phyloP scores from a whole-genome alignment of 352 stramenopile genomes.

The Saprolegnia diclina region DNA sequence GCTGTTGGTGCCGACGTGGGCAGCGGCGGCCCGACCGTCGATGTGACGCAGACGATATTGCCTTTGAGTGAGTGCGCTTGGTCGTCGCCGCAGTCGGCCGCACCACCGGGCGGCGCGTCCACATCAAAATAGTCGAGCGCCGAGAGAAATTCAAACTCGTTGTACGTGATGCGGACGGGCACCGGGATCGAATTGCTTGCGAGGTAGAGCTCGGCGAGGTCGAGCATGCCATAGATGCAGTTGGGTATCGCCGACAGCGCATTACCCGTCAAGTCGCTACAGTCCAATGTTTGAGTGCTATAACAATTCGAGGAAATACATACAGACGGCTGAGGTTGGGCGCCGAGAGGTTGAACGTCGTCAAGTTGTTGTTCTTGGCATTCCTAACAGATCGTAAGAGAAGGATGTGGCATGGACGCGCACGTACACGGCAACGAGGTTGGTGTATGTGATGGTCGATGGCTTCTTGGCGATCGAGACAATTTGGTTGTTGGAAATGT shows the following conservation, averaged over 20 bases:
- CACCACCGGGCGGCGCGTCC: background rate
- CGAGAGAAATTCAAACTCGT: constrained; percentile 23
- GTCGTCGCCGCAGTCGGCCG: background rate
- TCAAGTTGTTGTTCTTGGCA: constrained; percentile 19
- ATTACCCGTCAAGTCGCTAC: constrained; percentile 16
- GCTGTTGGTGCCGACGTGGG: background rate
- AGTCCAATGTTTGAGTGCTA: background rate
- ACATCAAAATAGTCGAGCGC: constrained; percentile 21
- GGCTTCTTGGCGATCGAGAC: background rate
- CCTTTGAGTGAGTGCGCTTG: constrained; percentile 18
- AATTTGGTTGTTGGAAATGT: constrained; percentile 3
- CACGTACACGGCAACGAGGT: background rate
- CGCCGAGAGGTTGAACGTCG: constrained; percentile 9
- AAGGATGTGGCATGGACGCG: background rate
- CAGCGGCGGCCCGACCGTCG: background rate
- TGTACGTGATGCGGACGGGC: background rate
- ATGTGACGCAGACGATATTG: constrained; percentile 22
- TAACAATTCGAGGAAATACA: background rate
- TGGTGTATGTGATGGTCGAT: background rate
- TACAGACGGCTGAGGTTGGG: constrained; percentile 9
- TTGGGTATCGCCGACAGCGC: background rate
- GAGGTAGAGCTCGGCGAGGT: constrained; percentile 18
- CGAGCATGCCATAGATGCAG: constrained; percentile 19
- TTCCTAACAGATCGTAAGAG: background rate
- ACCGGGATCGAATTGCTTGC: constrained; percentile 8